Conservation (phyloP, 1,284 basidiomycete species). For the Puccinia triticina region DNA sequence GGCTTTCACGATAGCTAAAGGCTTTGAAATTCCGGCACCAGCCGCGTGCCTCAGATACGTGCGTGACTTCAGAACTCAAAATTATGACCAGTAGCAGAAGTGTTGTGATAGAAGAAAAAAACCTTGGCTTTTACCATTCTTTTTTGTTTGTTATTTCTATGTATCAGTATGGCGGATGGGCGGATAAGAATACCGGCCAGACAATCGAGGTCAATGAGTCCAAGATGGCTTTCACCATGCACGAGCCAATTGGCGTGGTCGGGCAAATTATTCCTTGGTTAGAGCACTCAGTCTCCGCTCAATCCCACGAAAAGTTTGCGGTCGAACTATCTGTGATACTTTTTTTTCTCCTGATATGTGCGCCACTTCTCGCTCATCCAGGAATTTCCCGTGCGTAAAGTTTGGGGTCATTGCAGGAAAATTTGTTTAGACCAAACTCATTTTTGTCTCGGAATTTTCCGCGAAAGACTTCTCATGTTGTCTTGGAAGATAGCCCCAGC, state of each 20-base stretch:
- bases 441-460: background rate
- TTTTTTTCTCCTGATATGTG: slow-evolving; percentile 63
- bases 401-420: slow-evolving; percentile 26
- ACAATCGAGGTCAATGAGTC: slow-evolving; percentile 78
- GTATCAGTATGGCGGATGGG: slow-evolving; percentile 68
- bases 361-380: background rate
- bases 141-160: background rate
- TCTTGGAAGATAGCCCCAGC: slow-evolving; percentile 81
- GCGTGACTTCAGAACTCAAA: background rate
- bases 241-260: slow-evolving; percentile 93
- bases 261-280: slow-evolving; percentile 75
- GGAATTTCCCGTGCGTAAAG: slow-evolving; percentile 47
- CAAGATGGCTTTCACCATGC: slow-evolving; percentile 78
- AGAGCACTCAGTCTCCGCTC: slow-evolving; percentile 20
- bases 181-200: slow-evolving; percentile 82
- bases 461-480: slow-evolving; percentile 69
- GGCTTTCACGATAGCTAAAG: slow-evolving; percentile 74
- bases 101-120: background rate
- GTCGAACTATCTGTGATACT: slow-evolving; percentile 73
- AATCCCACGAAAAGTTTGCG: background rate
- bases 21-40: slow-evolving; percentile 71
- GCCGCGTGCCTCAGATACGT: slow-evolving; percentile 64
- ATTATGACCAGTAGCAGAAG: too few species aligned
- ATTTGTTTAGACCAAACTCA: slow-evolving; percentile 11
- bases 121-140: background rate